Evolutionary conservation across 176 grass and related monocot genomes (phyloP).

Genomic region (Areca catechu): DNA sequence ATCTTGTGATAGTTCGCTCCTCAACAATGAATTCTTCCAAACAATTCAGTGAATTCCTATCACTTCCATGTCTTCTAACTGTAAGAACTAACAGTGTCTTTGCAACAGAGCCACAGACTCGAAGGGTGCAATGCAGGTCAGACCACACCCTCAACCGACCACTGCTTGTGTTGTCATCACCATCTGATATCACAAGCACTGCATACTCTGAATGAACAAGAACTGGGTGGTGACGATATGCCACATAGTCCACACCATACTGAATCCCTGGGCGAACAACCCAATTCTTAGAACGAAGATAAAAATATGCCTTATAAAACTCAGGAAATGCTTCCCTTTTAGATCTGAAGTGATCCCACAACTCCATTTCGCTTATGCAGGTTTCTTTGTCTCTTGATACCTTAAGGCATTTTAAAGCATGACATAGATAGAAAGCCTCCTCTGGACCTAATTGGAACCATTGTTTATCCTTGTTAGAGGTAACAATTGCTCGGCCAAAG

Average conservation of each 20-base stretch:
- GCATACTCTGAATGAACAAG: slow-evolving; percentile 72
- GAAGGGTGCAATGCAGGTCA: slow-evolving; percentile 36
- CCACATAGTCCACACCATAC: slow-evolving; percentile 60
- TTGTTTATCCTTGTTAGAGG: background rate
- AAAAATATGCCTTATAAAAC: slow-evolving; percentile 49
- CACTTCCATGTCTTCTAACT: slow-evolving; percentile 7
- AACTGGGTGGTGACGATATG: slow-evolving; percentile 65
- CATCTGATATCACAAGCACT: slow-evolving; percentile 38
- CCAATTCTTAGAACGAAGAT: slow-evolving; percentile 69
- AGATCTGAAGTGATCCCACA: slow-evolving; percentile 40
- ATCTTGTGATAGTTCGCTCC: slow-evolving; percentile 44
- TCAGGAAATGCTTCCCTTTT: slow-evolving; percentile 28
- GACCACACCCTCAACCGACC: slow-evolving; percentile 38
- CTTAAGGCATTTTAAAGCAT: slow-evolving; percentile 27
- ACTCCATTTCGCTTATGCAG: slow-evolving; percentile 1
- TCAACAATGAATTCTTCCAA: slow-evolving; percentile 39
- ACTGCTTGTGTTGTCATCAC: background rate
- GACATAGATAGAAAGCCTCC: slow-evolving; percentile 55
- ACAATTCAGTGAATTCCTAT: slow-evolving; percentile 23
- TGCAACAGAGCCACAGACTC: slow-evolving; percentile 52
- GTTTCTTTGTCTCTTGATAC: slow-evolving; percentile 8
- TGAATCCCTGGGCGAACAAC: slow-evolving; percentile 37
- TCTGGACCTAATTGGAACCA: slow-evolving; percentile 49
- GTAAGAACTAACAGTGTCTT: slow-evolving; percentile 57
- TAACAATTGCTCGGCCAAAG: slow-evolving; percentile 29